Conservation (phyloP, 495 filamentous ascomycete species). For the Bathelium albidoporum region DNA sequence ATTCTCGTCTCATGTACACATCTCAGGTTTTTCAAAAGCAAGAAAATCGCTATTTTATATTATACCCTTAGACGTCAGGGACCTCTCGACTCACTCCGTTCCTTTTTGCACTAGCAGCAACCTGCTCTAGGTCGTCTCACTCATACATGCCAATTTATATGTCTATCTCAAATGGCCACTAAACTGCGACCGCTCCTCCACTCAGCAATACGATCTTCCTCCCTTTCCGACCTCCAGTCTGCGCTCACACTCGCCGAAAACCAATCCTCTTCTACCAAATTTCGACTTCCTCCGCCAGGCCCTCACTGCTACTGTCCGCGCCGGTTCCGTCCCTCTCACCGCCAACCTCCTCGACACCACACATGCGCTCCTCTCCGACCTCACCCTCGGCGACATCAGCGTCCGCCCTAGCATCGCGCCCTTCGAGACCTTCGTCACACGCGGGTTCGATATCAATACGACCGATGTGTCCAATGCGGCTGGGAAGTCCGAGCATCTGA, state of each 20-base stretch:
- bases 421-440: background rate
- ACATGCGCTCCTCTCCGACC: background rate
- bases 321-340: background rate
- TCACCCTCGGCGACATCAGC: background rate
- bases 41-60: no score
- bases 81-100: no score
- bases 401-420: background rate
- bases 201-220: background rate
- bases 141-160: background rate
- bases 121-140: background rate
- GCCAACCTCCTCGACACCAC: background rate
- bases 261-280: background rate
- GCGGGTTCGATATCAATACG: background rate
- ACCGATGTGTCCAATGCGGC: background rate
- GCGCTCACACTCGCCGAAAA: background rate
- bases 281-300: slow-evolving; percentile 1
- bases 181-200: background rate
- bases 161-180: background rate
- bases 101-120: background rate
- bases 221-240: background rate
- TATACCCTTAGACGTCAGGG: no score
- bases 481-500: background rate
- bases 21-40: no score
- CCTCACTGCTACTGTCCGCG: background rate
- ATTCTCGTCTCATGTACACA: background rate